Evolutionary conservation across 441 rosid genomes (phyloP).

Genomic region (Biscutella laevigata): DNA sequence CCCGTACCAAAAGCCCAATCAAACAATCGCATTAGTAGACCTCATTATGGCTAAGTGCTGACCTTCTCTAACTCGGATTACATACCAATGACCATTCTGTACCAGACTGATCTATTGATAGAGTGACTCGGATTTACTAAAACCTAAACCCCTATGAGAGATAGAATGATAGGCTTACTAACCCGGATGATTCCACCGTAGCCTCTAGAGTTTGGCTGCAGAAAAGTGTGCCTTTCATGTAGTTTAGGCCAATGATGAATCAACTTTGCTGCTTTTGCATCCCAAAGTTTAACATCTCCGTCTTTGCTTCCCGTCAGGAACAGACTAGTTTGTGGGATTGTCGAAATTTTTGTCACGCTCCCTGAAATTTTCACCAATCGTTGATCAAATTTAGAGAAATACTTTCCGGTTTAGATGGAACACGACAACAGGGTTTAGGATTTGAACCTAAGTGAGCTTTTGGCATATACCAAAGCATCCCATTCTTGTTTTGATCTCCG

Average conservation of each 20-base stretch:
- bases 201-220: constrained; percentile 84
- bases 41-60: no score
- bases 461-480: constrained; percentile 98
- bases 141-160: neutral
- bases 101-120: no score
- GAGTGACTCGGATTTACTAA: neutral
- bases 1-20: no score
- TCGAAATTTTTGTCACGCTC: constrained; percentile 74
- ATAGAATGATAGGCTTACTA: constrained; percentile 8
- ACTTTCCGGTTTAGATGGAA: neutral
- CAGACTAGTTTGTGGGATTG: constrained; percentile 75
- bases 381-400: constrained; percentile 10
- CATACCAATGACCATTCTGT: no score
- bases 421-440: neutral
- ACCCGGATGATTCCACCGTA: constrained; percentile 90
- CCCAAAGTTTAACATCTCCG: constrained; percentile 97
- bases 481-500: constrained; percentile 51
- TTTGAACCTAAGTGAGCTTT: constrained; percentile 83
- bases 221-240: constrained; percentile 81
- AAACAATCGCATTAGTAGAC: no score
- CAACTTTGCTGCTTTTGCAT: constrained; percentile 71
- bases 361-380: constrained; percentile 38
- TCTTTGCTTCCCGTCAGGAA: constrained; percentile 96
- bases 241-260: constrained; percentile 83
- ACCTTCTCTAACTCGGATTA: no score